phyloP scores from a whole-genome alignment of 371 early-diverging fungal genomes.

The Mucor ambiguus region DNA sequence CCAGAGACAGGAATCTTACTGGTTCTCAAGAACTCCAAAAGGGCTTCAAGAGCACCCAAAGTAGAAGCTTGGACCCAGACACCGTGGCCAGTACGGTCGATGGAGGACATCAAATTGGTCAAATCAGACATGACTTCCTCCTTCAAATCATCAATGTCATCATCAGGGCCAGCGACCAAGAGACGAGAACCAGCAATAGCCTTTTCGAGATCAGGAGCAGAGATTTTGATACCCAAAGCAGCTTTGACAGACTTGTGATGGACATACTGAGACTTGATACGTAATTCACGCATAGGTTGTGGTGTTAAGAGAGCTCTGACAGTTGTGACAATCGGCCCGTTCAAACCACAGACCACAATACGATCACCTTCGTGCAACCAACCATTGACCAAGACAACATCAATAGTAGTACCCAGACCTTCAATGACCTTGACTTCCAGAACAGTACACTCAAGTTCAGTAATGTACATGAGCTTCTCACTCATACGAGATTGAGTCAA shows the following conservation, averaged over 20 bases:
- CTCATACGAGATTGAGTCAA: constrained; percentile 97
- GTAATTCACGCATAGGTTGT: constrained; percentile 98
- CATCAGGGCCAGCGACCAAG: constrained; percentile 92
- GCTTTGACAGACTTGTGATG: constrained; percentile 99
- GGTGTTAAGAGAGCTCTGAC: constrained; percentile 97
- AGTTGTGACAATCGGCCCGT: constrained; percentile 97
- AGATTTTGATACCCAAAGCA: constrained; percentile 97
- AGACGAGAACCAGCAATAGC: constrained; percentile 99
- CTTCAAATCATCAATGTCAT: constrained; percentile 94
- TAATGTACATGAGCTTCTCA: constrained; percentile 94
- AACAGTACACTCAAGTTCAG: constrained; percentile 98
- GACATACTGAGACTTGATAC: constrained; percentile 96
- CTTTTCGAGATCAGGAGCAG: constrained; percentile 96
- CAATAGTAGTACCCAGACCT: constrained; percentile 99
- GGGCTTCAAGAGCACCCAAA: constrained; percentile 99
- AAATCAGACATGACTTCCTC: constrained; percentile 95
- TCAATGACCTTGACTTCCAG: constrained; percentile 99
- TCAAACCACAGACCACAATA: constrained; percentile 96
- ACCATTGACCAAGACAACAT: constrained; percentile 99
- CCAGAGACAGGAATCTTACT: constrained; percentile 97
- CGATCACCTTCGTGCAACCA: constrained; percentile 97
- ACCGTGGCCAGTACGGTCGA: constrained; percentile 92
- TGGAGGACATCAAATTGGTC: constrained; percentile 71
- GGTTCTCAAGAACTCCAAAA: constrained; percentile 93
- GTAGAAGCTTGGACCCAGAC: constrained; percentile 99